Conservation (phyloP, 2,329 filamentous ascomycete genomes). For the Hypoxylon sp. region DNA sequence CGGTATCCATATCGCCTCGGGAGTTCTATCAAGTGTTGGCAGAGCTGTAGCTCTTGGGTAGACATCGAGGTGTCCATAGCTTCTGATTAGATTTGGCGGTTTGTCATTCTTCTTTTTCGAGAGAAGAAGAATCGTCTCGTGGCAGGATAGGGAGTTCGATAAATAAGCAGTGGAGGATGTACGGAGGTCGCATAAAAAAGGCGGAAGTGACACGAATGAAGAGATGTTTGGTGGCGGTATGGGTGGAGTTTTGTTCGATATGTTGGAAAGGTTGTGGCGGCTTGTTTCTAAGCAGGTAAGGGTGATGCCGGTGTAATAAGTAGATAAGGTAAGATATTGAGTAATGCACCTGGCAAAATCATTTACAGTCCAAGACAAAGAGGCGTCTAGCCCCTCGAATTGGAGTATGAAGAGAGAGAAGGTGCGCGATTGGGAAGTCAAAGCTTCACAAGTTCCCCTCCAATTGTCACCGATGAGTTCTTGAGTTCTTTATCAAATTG, state of each 20-base stretch:
- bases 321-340: too few species aligned
- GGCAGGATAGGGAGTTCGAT: too few species aligned
- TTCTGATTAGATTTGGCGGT: slow-evolving; percentile 20
- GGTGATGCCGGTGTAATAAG: too few species aligned
- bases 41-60: slow-evolving; percentile 82
- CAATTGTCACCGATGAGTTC: too few species aligned
- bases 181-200: background rate
- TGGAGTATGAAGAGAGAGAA: too few species aligned
- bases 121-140: background rate
- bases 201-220: slow-evolving; percentile 1
- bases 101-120: slow-evolving; percentile 37
- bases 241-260: slow-evolving; percentile 15
- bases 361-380: too few species aligned
- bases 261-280: slow-evolving; percentile 10
- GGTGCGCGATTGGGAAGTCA: too few species aligned
- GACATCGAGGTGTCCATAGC: slow-evolving; percentile 64
- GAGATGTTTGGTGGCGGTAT: slow-evolving; percentile 14
- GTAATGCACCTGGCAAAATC: too few species aligned
- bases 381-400: too few species aligned
- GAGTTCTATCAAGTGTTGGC: slow-evolving; percentile 80
- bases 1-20: slow-evolving; percentile 77
- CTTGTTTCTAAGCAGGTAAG: too few species aligned
- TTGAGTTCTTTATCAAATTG: too few species aligned
- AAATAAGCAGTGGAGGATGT: background rate
- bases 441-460: too few species aligned